phyloP scores from a whole-genome alignment of 2,329 filamentous ascomycete genomes.

The Colletotrichum liaoningense region DNA sequence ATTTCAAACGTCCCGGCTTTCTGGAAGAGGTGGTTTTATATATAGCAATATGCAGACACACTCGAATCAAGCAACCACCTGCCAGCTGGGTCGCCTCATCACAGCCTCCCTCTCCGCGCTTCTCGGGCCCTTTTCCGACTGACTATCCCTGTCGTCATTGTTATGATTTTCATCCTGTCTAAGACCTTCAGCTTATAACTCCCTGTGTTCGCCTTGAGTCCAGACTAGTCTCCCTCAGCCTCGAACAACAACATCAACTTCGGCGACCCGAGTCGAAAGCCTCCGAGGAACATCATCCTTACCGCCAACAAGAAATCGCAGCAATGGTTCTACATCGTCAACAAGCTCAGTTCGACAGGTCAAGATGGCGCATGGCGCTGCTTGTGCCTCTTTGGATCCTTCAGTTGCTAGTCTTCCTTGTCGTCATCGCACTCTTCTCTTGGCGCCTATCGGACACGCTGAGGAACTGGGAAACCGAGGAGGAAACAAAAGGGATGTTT shows the following conservation, averaged over 20 bases:
- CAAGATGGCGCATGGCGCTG: slow-evolving; percentile 61
- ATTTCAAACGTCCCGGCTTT: slow-evolving; percentile 15
- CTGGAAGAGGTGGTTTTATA: slow-evolving; percentile 31
- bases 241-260: slow-evolving; percentile 17
- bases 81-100: slow-evolving; percentile 23
- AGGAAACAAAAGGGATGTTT: slow-evolving; percentile 48
- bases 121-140: slow-evolving; percentile 24
- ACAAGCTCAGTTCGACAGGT: slow-evolving; percentile 63
- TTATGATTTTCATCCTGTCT: slow-evolving; percentile 12
- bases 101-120: slow-evolving; percentile 33
- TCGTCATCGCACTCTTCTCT: slow-evolving; percentile 63
- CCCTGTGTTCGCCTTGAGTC: slow-evolving; percentile 14
- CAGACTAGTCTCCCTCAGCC: slow-evolving; percentile 10
- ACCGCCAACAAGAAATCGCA: slow-evolving; percentile 22
- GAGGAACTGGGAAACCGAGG: slow-evolving; percentile 53
- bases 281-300: not conserved
- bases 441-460: slow-evolving; percentile 63
- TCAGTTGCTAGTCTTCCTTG: slow-evolving; percentile 58
- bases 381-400: slow-evolving; percentile 62
- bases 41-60: slow-evolving; percentile 29
- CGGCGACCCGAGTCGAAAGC: slow-evolving; percentile 2
- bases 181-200: slow-evolving; percentile 27
- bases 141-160: slow-evolving; percentile 10
- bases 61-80: slow-evolving; percentile 12
- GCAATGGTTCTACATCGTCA: slow-evolving; percentile 58